phyloP scores from a whole-genome alignment of 345 rosid species.

The Bruguiera gymnorhiza region DNA sequence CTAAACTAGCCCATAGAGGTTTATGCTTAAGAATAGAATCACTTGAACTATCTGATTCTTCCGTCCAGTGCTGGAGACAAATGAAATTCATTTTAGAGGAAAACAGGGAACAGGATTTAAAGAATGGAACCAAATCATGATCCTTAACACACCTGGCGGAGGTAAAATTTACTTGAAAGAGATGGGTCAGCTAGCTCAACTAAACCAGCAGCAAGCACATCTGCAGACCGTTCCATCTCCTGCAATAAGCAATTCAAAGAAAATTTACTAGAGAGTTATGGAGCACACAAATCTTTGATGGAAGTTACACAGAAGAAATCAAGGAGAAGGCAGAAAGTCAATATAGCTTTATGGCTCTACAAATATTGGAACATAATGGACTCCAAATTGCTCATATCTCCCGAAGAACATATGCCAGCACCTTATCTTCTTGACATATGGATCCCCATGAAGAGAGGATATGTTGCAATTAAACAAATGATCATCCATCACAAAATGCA shows the following conservation, averaged over 20 bases:
- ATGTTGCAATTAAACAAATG: neutral
- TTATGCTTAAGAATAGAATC: slow-evolving; percentile 90
- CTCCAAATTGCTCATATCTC: neutral
- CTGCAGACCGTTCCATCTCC: slow-evolving; percentile 98
- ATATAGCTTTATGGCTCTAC: neutral
- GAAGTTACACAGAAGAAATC: slow-evolving; percentile 1
- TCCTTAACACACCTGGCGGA: slow-evolving; percentile 69
- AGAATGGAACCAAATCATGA: neutral
- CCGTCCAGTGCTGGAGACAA: slow-evolving; percentile 71
- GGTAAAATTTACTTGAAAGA: slow-evolving; percentile 84
- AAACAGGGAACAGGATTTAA: slow-evolving; percentile 9
- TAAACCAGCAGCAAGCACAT: slow-evolving; percentile 96
- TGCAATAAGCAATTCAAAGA: slow-evolving; percentile 30
- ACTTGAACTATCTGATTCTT: slow-evolving; percentile 58
- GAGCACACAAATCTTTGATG: neutral
- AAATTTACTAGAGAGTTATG: slow-evolving; percentile 5
- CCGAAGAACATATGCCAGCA: neutral
- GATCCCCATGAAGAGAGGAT: neutral
- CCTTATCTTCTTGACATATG: neutral
- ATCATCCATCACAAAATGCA: neutral
- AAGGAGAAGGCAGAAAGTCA: slow-evolving; percentile 2
- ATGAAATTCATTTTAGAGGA: slow-evolving; percentile 23
- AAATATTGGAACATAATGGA: neutral
- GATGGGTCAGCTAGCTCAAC: slow-evolving; percentile 94
- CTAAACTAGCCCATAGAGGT: slow-evolving; percentile 86